These are phyloP conservation scores for Cynanchum wilfordii DNA, from an alignment of 257 asterid species.

Conservation along the genomic window DNA sequence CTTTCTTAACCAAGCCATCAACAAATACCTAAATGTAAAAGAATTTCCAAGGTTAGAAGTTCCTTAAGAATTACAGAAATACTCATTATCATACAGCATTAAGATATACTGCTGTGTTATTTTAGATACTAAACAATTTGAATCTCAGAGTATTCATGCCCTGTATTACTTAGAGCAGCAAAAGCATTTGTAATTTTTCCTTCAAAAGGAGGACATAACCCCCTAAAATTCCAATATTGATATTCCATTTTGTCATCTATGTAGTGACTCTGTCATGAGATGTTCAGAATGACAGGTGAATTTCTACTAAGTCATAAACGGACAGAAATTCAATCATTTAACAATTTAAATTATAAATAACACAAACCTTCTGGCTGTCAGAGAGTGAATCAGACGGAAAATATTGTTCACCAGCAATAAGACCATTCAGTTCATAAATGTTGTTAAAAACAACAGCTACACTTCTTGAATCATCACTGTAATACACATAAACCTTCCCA, in stretches of 20 bases:
- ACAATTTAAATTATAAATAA: conserved; percentile 2
- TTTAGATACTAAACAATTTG: neutral
- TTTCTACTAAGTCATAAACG: neutral
- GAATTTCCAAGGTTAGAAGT: neutral
- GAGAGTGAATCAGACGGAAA: conserved; percentile 85
- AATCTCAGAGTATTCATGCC: neutral
- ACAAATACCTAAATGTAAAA: conserved; percentile 55
- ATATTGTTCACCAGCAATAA: conserved; percentile 72
- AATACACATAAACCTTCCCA: conserved; percentile 86
- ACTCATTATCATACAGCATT: neutral
- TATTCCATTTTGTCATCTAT: neutral
- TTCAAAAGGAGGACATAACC: neutral
- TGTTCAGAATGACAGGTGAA: neutral
- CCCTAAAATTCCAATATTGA: neutral
- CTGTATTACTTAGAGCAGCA: neutral
- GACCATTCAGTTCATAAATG: conserved; percentile 87
- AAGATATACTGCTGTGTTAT: neutral
- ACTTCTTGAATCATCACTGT: conserved; percentile 73
- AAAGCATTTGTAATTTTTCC: neutral
- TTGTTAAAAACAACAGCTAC: conserved; percentile 86
- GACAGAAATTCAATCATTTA: neutral
- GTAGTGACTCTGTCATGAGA: neutral
- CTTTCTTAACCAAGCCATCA: conserved; percentile 83
- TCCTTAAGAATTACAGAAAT: neutral
- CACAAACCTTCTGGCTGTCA: conserved; percentile 84